Percentiles rank a stretch among this genome's conserved stretches.
phyloP scores from a whole-genome alignment of 2,329 filamentous ascomycete genomes.

The Calcarisporium arbuscula region DNA sequence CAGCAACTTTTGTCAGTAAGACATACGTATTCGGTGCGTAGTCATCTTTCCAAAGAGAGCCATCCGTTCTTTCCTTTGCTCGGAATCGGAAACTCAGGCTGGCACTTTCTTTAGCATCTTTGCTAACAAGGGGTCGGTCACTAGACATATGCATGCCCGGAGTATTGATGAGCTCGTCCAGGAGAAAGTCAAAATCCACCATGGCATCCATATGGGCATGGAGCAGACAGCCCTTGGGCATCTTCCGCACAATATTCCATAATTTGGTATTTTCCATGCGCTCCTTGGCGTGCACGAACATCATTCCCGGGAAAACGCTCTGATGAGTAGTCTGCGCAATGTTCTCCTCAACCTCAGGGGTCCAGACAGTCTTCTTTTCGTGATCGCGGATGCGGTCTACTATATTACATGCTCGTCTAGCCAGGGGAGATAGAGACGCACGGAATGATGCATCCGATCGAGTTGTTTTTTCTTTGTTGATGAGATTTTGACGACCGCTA shows the following conservation, averaged over 20 bases:
- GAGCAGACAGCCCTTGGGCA: conserved; percentile 84
- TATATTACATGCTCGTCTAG: conserved; percentile 69
- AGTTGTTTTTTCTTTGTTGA: conserved; percentile 73
- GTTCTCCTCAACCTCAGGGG: conserved; percentile 62
- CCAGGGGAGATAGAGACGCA: conserved; percentile 70
- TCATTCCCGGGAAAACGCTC: conserved; percentile 80
- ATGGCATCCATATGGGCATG: conserved; percentile 90
- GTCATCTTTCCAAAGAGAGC: conserved; percentile 56
- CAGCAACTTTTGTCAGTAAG: conserved; percentile 56
- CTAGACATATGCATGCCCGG: conserved; percentile 68
- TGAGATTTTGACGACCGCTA: conserved; percentile 65
- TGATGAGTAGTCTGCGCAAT: conserved; percentile 56
- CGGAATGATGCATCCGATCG: conserved; percentile 70
- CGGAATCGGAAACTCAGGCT: conserved; percentile 58
- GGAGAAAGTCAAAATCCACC: conserved; percentile 77
- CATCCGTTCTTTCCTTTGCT: conserved; percentile 35
- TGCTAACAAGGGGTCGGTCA: conserved; percentile 49
- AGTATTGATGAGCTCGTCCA: conserved; percentile 63
- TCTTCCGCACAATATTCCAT: conserved; percentile 75
- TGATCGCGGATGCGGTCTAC: conserved; percentile 72
- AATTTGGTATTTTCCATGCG: conserved; percentile 78
- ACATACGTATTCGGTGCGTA: conserved; percentile 58
- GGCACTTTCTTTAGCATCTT: conserved; percentile 46
- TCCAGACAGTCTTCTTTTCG: conserved; percentile 75
- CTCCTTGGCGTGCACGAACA: conserved; percentile 83